Percentiles rank a stretch among this genome's conserved stretches.
These are phyloP conservation scores for Tulasnella sp. DNA, from an alignment of 768 basidiomycete genomes.

Conservation along the genomic window DNA sequence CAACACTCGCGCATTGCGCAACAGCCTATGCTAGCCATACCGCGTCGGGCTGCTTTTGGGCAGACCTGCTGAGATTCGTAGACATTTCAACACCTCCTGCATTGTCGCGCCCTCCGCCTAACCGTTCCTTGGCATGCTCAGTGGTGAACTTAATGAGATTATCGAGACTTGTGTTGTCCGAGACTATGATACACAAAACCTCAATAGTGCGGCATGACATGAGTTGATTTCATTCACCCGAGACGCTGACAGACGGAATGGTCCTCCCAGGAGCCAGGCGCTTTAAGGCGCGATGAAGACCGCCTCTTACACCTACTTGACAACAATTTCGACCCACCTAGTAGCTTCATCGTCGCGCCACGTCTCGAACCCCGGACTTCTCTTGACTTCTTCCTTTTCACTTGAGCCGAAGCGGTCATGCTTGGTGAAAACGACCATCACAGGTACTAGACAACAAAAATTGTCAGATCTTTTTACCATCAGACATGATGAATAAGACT, in stretches of 20 bases:
- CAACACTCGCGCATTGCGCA: slow-evolving; percentile 17
- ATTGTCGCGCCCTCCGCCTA: too few species aligned
- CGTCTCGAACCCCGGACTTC: not conserved
- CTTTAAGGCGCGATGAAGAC: not conserved
- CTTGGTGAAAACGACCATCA: not conserved
- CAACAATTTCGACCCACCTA: too few species aligned
- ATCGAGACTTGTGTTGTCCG: not conserved
- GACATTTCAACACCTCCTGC: too few species aligned
- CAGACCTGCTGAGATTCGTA: too few species aligned
- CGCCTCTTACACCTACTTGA: not conserved
- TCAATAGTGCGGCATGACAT: too few species aligned
- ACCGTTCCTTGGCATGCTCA: not conserved
- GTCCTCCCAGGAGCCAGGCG: too few species aligned
- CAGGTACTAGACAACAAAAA: slow-evolving; percentile 2
- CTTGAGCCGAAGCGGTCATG: not conserved
- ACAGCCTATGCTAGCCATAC: slow-evolving; percentile 17
- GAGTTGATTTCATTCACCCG: too few species aligned
- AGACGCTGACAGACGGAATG: too few species aligned
- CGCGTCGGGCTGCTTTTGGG: too few species aligned
- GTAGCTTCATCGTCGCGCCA: not conserved
- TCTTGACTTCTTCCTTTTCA: not conserved
- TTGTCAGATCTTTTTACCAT: not conserved
- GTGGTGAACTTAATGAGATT: not conserved
- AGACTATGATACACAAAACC: too few species aligned
- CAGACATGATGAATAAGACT: not conserved